A percentile compares a stretch with the other conserved stretches of the same genome.
Evolutionary conservation across 2,329 filamentous ascomycete species (phyloP).

Genomic region (Teratosphaeria zuluensis): DNA sequence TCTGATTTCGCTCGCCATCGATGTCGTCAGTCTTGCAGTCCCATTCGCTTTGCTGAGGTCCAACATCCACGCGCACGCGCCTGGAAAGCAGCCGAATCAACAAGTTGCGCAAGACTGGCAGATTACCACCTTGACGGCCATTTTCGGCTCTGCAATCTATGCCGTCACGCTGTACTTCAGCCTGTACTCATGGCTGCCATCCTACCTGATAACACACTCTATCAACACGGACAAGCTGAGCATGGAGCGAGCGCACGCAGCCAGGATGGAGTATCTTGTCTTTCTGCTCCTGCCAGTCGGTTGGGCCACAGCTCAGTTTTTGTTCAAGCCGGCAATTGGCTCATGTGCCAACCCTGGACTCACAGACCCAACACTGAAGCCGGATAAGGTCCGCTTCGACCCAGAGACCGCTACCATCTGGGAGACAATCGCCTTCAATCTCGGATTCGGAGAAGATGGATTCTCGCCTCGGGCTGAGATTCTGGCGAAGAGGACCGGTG

Average conservation of each 20-base stretch:
- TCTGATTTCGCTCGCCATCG: constrained; percentile 54
- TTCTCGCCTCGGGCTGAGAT: constrained; percentile 57
- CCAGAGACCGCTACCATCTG: constrained; percentile 54
- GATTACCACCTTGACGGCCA: constrained; percentile 54
- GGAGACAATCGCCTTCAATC: constrained; percentile 62
- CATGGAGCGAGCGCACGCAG: constrained; percentile 57
- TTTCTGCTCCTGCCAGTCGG: constrained; percentile 53
- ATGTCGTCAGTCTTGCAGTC: constrained; percentile 57
- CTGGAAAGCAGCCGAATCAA: constrained; percentile 35
- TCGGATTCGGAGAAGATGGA: constrained; percentile 51
- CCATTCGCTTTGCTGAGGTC: constrained; percentile 69
- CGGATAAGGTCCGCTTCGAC: constrained; percentile 49
- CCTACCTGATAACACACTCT: constrained; percentile 56
- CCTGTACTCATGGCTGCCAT: constrained; percentile 62
- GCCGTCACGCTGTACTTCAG: constrained; percentile 60
- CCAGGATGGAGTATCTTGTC: constrained; percentile 35
- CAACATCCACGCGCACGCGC: constrained; percentile 52
- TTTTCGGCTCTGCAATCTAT: constrained; percentile 65
- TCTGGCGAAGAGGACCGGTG: constrained; percentile 45
- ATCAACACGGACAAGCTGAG: constrained; percentile 58
- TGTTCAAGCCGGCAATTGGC: constrained; percentile 61
- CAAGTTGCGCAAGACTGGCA: constrained; percentile 48
- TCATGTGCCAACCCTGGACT: constrained; percentile 21
- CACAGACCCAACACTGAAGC: constrained; percentile 11
- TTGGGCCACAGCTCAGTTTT: constrained; percentile 61